A percentile compares a stretch with the other conserved stretches of the same genome.
Conservation (phyloP, 116 monocot species). For the Iris pallida region DNA sequence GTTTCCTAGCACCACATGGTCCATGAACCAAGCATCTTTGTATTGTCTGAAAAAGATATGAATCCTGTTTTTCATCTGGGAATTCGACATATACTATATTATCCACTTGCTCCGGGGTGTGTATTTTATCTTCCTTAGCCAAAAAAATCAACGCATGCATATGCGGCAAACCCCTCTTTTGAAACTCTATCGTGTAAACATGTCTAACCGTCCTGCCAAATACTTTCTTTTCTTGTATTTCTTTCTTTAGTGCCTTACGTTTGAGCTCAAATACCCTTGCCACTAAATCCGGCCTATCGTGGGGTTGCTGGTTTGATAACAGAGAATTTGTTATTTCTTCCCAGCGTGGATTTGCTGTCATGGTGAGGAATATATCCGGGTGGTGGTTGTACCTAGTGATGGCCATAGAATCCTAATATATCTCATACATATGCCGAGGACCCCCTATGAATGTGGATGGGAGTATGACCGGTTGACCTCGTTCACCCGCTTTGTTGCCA, state of each 20-base stretch:
- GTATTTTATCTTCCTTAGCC: neutral
- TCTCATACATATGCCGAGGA: too few species aligned
- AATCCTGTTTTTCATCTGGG: neutral
- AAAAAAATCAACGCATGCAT: neutral
- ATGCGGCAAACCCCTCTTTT: neutral
- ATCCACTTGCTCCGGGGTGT: neutral
- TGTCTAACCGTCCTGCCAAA: neutral
- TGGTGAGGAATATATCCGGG: too few species aligned
- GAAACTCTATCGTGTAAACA: neutral
- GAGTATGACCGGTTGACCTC: too few species aligned
- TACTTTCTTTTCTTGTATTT: neutral
- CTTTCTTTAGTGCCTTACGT: neutral
- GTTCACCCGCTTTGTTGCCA: too few species aligned
- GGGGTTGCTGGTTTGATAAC: too few species aligned
- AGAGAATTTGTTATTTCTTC: too few species aligned
- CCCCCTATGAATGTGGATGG: too few species aligned
- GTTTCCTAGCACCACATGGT: neutral
- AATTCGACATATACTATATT: neutral
- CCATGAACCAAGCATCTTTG: neutral
- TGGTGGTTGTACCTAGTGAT: too few species aligned
- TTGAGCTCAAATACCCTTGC: neutral
- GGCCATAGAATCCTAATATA: too few species aligned
- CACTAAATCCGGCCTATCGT: neutral
- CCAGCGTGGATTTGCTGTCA: too few species aligned
- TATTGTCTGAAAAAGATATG: neutral